A percentile compares a stretch with the other conserved stretches of the same genome.
Conservation (phyloP, 2,329 filamentous ascomycete species). For the Polychaeton citri region DNA sequence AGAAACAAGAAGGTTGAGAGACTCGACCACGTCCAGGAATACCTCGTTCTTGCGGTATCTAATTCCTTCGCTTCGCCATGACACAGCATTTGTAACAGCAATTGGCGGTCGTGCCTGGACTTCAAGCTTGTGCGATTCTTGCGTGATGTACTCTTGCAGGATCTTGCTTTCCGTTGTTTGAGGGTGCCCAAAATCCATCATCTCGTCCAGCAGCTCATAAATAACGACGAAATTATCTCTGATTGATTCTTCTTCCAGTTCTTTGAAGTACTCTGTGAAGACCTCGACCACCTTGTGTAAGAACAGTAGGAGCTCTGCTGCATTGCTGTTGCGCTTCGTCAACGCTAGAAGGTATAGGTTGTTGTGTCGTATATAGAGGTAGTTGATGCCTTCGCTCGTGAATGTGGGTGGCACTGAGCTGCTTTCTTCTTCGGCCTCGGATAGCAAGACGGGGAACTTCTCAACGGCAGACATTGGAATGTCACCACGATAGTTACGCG, state of each 20-base stretch:
- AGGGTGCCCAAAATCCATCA: constrained; percentile 99
- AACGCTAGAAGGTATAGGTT: constrained; percentile 96
- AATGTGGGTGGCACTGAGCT: constrained; percentile 96
- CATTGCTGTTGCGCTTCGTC: constrained; percentile 98
- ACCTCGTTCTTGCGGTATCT: constrained; percentile 99
- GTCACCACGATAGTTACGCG: constrained; percentile 95
- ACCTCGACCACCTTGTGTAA: constrained; percentile 97
- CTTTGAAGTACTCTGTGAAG: constrained; percentile 99
- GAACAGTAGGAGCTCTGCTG: constrained; percentile 95
- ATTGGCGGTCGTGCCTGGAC: constrained; percentile 92
- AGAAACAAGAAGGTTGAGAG: constrained; percentile 86
- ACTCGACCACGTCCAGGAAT: constrained; percentile 94
- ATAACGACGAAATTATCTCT: constrained; percentile 99
- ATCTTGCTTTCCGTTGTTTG: constrained; percentile 99
- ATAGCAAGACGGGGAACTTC: constrained; percentile 89
- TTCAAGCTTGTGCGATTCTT: constrained; percentile 97
- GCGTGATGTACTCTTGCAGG: constrained; percentile 89
- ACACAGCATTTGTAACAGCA: constrained; percentile 94
- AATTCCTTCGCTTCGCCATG: constrained; percentile 95
- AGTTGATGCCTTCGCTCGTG: constrained; percentile 97
- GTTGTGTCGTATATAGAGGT: constrained; percentile 98
- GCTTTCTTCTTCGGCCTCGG: constrained; percentile 97
- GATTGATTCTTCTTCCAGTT: constrained; percentile 95
- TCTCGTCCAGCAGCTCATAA: constrained; percentile 96
- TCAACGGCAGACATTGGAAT: constrained; percentile 99